phyloP scores from a whole-genome alignment of 129 eudicot species.

The Flaveria linearis region DNA sequence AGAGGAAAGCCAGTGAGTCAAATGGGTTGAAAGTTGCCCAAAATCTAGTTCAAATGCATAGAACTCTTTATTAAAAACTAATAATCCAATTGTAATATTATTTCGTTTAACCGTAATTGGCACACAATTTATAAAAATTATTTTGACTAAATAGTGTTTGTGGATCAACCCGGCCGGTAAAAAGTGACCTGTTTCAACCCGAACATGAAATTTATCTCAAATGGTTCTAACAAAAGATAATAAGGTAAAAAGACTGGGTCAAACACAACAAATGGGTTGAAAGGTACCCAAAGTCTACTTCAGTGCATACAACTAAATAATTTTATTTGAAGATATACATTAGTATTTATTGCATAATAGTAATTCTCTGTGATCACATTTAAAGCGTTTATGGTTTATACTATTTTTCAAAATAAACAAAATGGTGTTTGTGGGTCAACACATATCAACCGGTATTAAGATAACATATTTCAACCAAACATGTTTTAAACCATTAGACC shows the following conservation, averaged over 20 bases:
- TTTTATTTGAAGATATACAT: not conserved
- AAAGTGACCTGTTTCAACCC: not conserved
- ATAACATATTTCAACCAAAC: not conserved
- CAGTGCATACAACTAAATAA: not conserved
- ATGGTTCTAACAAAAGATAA: not conserved
- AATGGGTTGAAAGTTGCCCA: not conserved
- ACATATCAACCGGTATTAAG: not conserved
- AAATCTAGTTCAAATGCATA: not conserved
- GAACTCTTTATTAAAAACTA: not conserved
- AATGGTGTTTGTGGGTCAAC: conserved; percentile 5
- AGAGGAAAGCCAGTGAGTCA: not conserved
- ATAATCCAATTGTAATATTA: not conserved
- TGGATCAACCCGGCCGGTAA: not conserved
- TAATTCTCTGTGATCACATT: not conserved
- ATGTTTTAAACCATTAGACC: not conserved
- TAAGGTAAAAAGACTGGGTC: not conserved
- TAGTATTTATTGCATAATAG: not conserved
- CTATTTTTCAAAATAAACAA: not conserved
- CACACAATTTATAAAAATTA: not conserved
- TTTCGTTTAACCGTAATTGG: not conserved
- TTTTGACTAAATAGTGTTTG: not conserved
- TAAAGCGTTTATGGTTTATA: not conserved
- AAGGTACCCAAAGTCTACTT: not conserved
- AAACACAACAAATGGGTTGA: not conserved
- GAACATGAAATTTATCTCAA: not conserved